Percentiles rank a stretch among this genome's conserved stretches.
These are phyloP conservation scores for Bipolaris bicolor DNA, from an alignment of 2,329 filamentous ascomycete genomes.

Conservation along the genomic window DNA sequence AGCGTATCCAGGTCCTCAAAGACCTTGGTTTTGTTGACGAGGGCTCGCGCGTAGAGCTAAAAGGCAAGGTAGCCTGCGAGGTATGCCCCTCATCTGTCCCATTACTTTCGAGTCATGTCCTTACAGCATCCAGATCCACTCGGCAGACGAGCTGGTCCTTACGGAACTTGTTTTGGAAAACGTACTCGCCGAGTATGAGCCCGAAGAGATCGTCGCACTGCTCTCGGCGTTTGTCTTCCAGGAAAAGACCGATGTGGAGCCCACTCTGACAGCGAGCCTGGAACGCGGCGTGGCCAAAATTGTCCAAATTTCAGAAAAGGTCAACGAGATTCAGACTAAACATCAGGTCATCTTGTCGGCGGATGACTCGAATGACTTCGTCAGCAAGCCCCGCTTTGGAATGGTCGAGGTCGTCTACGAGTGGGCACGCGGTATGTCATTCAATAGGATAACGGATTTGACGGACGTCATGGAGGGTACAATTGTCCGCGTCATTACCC, in stretches of 20 bases:
- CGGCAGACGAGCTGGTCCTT: slow-evolving; percentile 91
- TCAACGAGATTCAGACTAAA: slow-evolving; percentile 85
- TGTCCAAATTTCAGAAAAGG: slow-evolving; percentile 86
- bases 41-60: slow-evolving; percentile 85
- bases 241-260: slow-evolving; percentile 86
- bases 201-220: slow-evolving; percentile 93
- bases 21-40: slow-evolving; percentile 93
- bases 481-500: slow-evolving; percentile 92
- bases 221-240: slow-evolving; percentile 97
- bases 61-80: slow-evolving; percentile 98
- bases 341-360: slow-evolving; percentile 90
- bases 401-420: slow-evolving; percentile 98
- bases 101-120: slow-evolving; percentile 3
- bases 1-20: slow-evolving; percentile 88
- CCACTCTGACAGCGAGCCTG: slow-evolving; percentile 80
- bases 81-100: slow-evolving; percentile 42
- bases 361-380: slow-evolving; percentile 93
- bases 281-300: slow-evolving; percentile 85
- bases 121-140: slow-evolving; percentile 70
- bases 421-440: slow-evolving; percentile 97
- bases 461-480: slow-evolving; percentile 97
- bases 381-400: slow-evolving; percentile 84
- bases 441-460: slow-evolving; percentile 94
- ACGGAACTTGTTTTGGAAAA: slow-evolving; percentile 97
- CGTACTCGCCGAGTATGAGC: slow-evolving; percentile 91